phyloP scores from a whole-genome alignment of 768 basidiomycete genomes.

The Grammothele lineata region DNA sequence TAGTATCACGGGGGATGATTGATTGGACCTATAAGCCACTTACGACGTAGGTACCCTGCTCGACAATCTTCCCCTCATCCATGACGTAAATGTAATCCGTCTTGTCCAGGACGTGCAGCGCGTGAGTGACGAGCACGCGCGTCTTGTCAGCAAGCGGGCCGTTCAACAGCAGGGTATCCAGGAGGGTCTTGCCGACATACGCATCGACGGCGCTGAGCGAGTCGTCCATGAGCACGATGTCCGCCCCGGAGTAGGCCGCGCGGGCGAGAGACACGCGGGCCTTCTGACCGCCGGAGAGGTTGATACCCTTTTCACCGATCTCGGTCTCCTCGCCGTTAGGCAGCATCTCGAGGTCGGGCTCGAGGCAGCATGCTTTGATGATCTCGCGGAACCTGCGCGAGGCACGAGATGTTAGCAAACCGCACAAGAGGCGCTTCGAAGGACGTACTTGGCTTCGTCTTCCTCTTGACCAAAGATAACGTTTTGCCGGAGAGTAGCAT shows the following conservation, averaged over 20 bases:
- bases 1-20: neutral
- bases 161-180: slow-evolving; percentile 31
- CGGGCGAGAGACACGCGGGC: slow-evolving; percentile 75
- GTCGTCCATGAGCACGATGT: slow-evolving; percentile 78
- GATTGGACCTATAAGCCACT: no score
- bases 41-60: slow-evolving; percentile 35
- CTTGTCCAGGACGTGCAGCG: slow-evolving; percentile 81
- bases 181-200: slow-evolving; percentile 59
- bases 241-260: slow-evolving; percentile 68
- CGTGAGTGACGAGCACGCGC: slow-evolving; percentile 85
- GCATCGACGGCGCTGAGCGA: slow-evolving; percentile 78
- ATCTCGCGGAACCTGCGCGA: slow-evolving; percentile 47
- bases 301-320: slow-evolving; percentile 77
- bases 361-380: slow-evolving; percentile 61
- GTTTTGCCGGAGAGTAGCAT: slow-evolving; percentile 69
- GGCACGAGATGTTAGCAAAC: neutral
- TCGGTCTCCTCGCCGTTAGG: slow-evolving; percentile 66
- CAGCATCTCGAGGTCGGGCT: slow-evolving; percentile 67
- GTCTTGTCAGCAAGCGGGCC: slow-evolving; percentile 49
- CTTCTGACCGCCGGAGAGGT: slow-evolving; percentile 49
- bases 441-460: slow-evolving; percentile 47
- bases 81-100: slow-evolving; percentile 77
- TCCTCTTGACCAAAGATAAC: slow-evolving; percentile 67
- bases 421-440: slow-evolving; percentile 13
- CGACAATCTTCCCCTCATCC: slow-evolving; percentile 54